Evolutionary conservation across 2,329 filamentous ascomycete genomes (phyloP), one percentile per base, ranked within the genome.

Genomic region (Phoma sp.): DNA sequence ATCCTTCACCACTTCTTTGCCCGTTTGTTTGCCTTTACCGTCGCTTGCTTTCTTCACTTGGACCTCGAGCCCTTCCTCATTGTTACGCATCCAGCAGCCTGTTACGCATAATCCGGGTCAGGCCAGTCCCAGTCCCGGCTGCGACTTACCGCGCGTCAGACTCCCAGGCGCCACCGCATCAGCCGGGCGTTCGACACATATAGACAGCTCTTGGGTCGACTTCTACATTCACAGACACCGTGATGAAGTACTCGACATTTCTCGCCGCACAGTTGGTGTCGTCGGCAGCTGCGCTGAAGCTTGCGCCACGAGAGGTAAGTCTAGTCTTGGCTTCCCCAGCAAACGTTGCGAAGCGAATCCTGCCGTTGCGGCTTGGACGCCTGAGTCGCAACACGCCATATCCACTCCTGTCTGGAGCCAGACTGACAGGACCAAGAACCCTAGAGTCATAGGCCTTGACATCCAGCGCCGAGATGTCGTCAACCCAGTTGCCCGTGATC

Each of bases 381-480:
- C 49, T 37, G 40, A 51, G 17, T 45, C 29, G 22, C 45, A 32
- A 32, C 40, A 29, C 33, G 22, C 22, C 4, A 4, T 5, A 5
- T 35, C 38, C 48, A 43, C 45, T 38, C 39, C 21, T 36, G 12
- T 19, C 38, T 24, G 45, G 27, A 15, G 12, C n/a, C 19, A 41
- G 43, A 47, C 63, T 69, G 51, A 67, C 48, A n/a, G 17, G n/a
- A 24, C 1, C 49, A 74, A 74, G 72, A 70, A 69, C 37, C 80
- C 82, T 3, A 74, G 72, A 44, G 82, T 83, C 13, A 71, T 85
- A 19, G 69, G 77, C 13, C 74, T 84, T 48, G 77, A 81, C 47
- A 83, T 84, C 37, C 74, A 82, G 60, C 79, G 83, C 37, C 78
- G 75, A 55, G 62, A 78, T 54, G 69, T 82, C 27, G 37, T 59